Evolutionary conservation across 2,329 filamentous ascomycete genomes (phyloP), one percentile per base, ranked within the genome.

Genomic region (Verticillium albo-atrum): DNA sequence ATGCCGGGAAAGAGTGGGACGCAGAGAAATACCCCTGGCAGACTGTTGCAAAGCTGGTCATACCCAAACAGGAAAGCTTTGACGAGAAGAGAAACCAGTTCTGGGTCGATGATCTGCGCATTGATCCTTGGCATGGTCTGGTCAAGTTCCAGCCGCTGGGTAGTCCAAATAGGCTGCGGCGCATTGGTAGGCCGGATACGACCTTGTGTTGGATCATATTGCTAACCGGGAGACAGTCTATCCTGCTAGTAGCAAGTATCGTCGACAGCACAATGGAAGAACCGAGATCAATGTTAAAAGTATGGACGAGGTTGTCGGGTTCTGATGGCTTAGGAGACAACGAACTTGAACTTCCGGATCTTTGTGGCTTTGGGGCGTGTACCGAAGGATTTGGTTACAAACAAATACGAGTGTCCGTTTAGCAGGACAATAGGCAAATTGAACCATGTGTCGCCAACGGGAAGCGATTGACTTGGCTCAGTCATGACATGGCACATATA

Each of bases 11-110:
- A 25, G 67, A 72, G 6, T 81, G 78, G 78, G 77, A 82, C 54
- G 67, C 71, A 3, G 72, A 75, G 37, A 79, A 77, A 54, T 81
- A 77, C 58, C 78, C 77, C 2, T 81, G 73, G 68, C 75, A 81
- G 62, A 77, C 75, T 2, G 72, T 81, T 6, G 79, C 75, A 2
- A 72, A 66, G 27, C 17, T 37, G 34, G 34, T 3, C 34, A 37
- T 37, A 1, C 14, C 63, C 77, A 72, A 72, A 63, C 75, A 80
- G 61, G 73, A 79, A 54, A 73, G 69, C 20, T 76, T 76, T 55
- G 70, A 73, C 55, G 68, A 71, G 55, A 70, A 74, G 54, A 65
- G 74, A 25, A 76, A 75, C 67, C 68, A 66, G 1, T 78, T 78
- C 57, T 78, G 73, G 75, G 75, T 79, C 56, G 74, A 79, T 61